Conservation (phyloP, 352 stramenopile species). For the Phytophthora hybrid region DNA sequence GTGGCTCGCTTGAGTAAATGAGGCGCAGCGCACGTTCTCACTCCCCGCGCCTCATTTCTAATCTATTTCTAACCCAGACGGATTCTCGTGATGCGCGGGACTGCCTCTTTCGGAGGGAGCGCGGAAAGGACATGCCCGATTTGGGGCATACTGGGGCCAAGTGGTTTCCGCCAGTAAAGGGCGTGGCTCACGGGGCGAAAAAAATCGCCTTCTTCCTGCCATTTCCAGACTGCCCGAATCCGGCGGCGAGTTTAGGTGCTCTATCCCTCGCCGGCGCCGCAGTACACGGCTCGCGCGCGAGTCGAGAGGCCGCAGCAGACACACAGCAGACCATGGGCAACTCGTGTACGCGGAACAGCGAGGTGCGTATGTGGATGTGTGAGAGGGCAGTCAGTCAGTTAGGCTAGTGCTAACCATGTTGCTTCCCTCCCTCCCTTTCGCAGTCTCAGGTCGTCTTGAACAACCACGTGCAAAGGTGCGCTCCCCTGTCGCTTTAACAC, state of each 20-base stretch:
- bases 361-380: conserved; percentile 33
- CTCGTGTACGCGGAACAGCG: conserved; percentile 65
- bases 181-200: conserved; percentile 22
- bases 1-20: too few species aligned
- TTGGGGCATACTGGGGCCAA: conserved; percentile 24
- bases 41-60: conserved; percentile 5
- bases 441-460: conserved; percentile 78
- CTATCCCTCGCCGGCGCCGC: not conserved
- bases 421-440: not conserved
- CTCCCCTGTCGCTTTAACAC: conserved; percentile 18
- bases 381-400: not conserved
- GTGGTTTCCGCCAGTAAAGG: conserved; percentile 29
- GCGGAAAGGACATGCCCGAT: conserved; percentile 11
- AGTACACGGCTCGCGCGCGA: conserved; percentile 30
- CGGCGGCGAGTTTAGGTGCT: conserved; percentile 12
- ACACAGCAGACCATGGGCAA: conserved; percentile 55
- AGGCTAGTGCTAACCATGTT: not conserved
- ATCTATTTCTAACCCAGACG: conserved; percentile 10
- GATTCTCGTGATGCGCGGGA: conserved; percentile 4
- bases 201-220: conserved; percentile 24
- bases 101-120: conserved; percentile 35
- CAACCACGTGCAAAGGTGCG: conserved; percentile 55
- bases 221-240: conserved; percentile 43
- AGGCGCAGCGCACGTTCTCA: not conserved
- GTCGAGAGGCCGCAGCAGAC: conserved; percentile 15